phyloP scores from a whole-genome alignment of 73 alveolate genomes.

The Blepharisma japonicum region DNA sequence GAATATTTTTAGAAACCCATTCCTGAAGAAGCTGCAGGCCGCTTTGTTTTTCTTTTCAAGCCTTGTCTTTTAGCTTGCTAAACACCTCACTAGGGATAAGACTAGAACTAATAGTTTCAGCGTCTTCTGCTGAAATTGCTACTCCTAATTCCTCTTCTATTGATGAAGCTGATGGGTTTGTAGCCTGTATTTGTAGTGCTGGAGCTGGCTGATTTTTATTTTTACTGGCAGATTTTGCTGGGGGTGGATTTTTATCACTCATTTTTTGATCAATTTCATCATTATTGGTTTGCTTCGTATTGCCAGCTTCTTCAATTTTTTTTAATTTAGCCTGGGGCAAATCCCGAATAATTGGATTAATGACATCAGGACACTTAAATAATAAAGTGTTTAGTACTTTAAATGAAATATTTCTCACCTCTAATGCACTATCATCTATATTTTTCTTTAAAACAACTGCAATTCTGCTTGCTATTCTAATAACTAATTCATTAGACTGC shows the following conservation, averaged over 20 bases:
- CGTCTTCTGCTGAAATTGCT: neutral
- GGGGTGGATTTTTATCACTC: neutral
- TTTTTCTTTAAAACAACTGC: neutral
- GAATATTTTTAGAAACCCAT: neutral
- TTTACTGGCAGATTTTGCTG: neutral
- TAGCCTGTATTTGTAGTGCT: neutral
- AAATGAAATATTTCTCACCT: conserved; percentile 6
- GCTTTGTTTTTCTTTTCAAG: conserved; percentile 10
- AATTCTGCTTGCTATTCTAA: neutral
- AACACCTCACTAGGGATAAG: neutral
- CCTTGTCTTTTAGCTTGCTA: neutral
- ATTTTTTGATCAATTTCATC: conserved; percentile 27
- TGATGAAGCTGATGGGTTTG: neutral
- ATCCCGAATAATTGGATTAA: neutral
- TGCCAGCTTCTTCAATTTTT: neutral
- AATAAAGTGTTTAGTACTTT: neutral
- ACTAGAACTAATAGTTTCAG: neutral
- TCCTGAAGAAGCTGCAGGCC: conserved; percentile 1
- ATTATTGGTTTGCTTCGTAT: neutral
- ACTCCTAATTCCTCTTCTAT: neutral
- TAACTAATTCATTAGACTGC: neutral
- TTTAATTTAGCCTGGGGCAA: neutral
- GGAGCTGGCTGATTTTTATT: neutral
- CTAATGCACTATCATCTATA: conserved; percentile 16
- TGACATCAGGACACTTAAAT: neutral